These are phyloP conservation scores for Neoboletus brunneissimus DNA, from an alignment of 768 basidiomycete species.

Conservation along the genomic window DNA sequence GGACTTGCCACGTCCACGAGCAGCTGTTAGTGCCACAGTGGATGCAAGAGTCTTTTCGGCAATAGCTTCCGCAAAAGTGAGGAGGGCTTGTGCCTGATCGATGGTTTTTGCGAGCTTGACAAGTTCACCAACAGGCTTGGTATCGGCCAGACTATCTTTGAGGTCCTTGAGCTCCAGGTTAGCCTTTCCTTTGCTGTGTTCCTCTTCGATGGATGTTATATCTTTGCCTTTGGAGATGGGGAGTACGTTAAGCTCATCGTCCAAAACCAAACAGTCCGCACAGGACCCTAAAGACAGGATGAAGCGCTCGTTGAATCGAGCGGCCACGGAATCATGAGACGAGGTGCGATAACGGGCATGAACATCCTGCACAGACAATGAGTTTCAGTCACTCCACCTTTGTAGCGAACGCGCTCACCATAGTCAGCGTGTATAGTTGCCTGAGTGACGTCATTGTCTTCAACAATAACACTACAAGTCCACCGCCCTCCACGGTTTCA, in stretches of 20 bases:
- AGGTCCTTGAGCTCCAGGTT: slow-evolving; percentile 74
- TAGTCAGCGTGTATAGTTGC: slow-evolving; percentile 91
- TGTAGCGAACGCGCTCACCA: slow-evolving; percentile 39
- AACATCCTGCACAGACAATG: slow-evolving; percentile 66
- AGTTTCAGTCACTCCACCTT: background rate
- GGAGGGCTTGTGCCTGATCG: slow-evolving; percentile 91
- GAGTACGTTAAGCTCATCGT: slow-evolving; percentile 97
- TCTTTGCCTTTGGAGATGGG: slow-evolving; percentile 95
- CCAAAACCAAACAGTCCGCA: slow-evolving; percentile 87
- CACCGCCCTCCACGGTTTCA: slow-evolving; percentile 97
- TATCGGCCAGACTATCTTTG: slow-evolving; percentile 73
- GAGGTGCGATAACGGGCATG: slow-evolving; percentile 93
- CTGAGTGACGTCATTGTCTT: slow-evolving; percentile 93
- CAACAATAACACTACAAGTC: slow-evolving; percentile 80
- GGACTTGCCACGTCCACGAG: slow-evolving; percentile 93
- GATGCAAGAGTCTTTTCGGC: slow-evolving; percentile 91
- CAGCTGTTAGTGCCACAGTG: slow-evolving; percentile 93
- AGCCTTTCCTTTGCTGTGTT: slow-evolving; percentile 45
- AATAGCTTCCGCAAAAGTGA: slow-evolving; percentile 94
- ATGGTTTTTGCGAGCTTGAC: slow-evolving; percentile 88
- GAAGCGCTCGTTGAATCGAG: slow-evolving; percentile 98
- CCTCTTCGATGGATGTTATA: slow-evolving; percentile 63
- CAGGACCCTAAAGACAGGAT: slow-evolving; percentile 95
- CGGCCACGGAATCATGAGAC: slow-evolving; percentile 82
- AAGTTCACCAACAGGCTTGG: slow-evolving; percentile 84